Evolutionary conservation across 768 basidiomycete species (phyloP), one percentile per base, ranked within the genome.

Genomic region (Polyporus arcularius): DNA sequence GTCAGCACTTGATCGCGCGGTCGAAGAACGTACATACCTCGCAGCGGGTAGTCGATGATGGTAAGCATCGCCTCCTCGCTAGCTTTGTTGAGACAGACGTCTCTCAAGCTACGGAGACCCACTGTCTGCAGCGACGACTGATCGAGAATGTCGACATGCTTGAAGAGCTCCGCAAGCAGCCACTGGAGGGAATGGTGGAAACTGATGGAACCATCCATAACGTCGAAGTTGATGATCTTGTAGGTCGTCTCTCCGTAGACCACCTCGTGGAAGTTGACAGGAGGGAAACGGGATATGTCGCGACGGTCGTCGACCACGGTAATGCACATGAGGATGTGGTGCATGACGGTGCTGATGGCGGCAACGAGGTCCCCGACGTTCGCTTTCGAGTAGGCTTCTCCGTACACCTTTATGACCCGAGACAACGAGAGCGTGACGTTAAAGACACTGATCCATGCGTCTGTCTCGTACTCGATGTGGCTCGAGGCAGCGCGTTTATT

Each of bases 381-480:
- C 1, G 85, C 80, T 51, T 78, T 77, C n/a, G 80, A 74, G 70
- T 89, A 96, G 0, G 91, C 89, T 65, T 92, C 91, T 6, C 95
- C 96, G 62, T 94, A 92, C 1, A 89, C 88, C 70, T 94, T 92
- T 78, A 93, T 92, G 42, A 94, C 86, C 46, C 94, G 87, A 6
- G 91, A 90, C 28, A 99, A 76, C 38, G 93, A 95, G 10, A 96
- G 83, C 6, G 94, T 95, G 26, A 98, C 90, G 66, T 96, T 95
- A 75, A 98, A 98, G 14, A 97, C 93, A 67, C 89, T 92, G 63
- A 97, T 93, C 96, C 96, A 97, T 18, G 90, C 89, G 65, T 99
- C 97, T 32, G 90, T 90, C 76, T 99, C 97, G 76, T 92, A 99
- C 73, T 98, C 96, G 67, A 99, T 86, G 67, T 98, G 97, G 53